Conservation (phyloP, 306 rosid genomes). For the Acacia crassicarpa region DNA sequence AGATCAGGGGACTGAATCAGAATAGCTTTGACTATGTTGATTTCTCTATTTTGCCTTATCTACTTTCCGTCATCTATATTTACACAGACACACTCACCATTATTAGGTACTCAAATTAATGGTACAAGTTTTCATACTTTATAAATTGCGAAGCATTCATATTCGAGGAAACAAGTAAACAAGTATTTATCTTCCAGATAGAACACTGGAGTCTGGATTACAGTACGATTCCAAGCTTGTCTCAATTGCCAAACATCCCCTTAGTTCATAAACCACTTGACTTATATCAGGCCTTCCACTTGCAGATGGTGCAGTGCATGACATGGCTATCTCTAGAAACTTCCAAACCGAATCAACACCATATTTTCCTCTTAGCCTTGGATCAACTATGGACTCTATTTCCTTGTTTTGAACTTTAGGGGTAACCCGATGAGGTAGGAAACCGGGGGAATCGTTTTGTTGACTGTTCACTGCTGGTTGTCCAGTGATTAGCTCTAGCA, state of each 20-base stretch:
- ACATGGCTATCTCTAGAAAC: background rate
- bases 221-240: background rate
- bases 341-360: background rate
- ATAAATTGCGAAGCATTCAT: no score
- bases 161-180: no score
- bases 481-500: constrained; percentile 43
- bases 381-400: background rate
- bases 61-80: no score
- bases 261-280: background rate
- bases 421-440: constrained; percentile 29
- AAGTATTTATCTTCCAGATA: no score
- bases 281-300: background rate
- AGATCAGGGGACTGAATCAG: no score
- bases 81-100: no score
- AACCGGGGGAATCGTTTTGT: background rate
- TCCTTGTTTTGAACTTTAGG: constrained; percentile 32
- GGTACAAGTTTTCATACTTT: no score
- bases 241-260: background rate
- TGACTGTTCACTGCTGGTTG: constrained; percentile 6
- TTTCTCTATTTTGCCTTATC: no score
- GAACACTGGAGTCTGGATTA: no score
- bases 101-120: no score
- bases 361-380: background rate
- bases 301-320: background rate
- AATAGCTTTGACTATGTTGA: no score